These are phyloP conservation scores for Lepidopterella palustris DNA, from an alignment of 495 filamentous ascomycete species.

Conservation along the genomic window DNA sequence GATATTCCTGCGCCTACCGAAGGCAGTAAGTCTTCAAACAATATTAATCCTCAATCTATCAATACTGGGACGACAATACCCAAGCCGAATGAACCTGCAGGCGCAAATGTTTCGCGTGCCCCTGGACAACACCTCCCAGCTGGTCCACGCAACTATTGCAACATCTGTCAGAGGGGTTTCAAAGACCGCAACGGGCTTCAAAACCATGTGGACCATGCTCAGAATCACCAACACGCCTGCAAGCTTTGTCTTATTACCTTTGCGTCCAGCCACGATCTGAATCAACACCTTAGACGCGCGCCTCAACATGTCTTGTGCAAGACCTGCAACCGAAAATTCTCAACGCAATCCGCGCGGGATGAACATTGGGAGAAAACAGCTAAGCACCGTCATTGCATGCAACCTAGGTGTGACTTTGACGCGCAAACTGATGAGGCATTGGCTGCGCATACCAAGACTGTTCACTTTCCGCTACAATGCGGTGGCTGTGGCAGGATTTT, in stretches of 20 bases:
- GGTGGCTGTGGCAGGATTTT: neutral
- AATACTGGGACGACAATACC: no score
- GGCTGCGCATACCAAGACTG: slow-evolving; percentile 4
- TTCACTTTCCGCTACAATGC: slow-evolving; percentile 17
- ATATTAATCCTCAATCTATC: no score
- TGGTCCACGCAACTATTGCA: slow-evolving; percentile 27
- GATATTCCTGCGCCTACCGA: no score
- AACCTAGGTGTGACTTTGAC: slow-evolving; percentile 18
- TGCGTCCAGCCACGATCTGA: slow-evolving; percentile 5
- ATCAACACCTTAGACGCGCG: slow-evolving; percentile 14
- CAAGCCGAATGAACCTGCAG: no score
- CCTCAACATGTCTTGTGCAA: slow-evolving; percentile 13
- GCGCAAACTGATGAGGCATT: neutral
- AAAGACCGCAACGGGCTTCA: slow-evolving; percentile 17
- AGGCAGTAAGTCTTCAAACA: no score
- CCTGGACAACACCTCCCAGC: no score
- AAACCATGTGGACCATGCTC: slow-evolving; percentile 17
- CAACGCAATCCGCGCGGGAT: slow-evolving; percentile 15
- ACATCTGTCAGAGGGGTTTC: slow-evolving; percentile 17
- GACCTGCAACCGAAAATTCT: slow-evolving; percentile 14
- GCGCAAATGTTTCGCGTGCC: no score
- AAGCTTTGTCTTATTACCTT: slow-evolving; percentile 21
- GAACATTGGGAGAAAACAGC: slow-evolving; percentile 17
- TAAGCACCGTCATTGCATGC: slow-evolving; percentile 19
- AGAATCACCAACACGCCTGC: slow-evolving; percentile 12